A percentile compares a stretch with the other conserved stretches of the same genome.
phyloP scores from a whole-genome alignment of 768 basidiomycete genomes.

The Agrocybe pediades region DNA sequence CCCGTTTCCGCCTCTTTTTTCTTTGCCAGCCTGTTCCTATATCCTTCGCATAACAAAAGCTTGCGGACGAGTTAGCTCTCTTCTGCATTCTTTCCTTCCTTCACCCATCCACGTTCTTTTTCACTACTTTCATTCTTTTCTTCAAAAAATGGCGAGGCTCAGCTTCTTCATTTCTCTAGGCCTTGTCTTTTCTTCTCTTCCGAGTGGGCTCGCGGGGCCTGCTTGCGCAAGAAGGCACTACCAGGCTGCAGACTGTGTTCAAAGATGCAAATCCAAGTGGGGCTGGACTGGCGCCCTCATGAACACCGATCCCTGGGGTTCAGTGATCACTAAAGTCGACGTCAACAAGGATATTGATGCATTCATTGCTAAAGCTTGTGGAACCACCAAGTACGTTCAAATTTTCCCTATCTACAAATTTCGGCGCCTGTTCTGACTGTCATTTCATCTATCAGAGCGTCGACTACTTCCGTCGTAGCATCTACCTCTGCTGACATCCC shows the following conservation, averaged over 20 bases:
- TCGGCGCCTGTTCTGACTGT: not conserved
- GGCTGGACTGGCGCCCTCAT: slow-evolving; percentile 50
- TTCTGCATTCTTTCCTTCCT: slow-evolving; percentile 11
- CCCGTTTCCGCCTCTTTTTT: not conserved
- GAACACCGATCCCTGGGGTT: slow-evolving; percentile 60
- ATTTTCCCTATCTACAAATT: not conserved
- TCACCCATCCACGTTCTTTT: slow-evolving; percentile 25
- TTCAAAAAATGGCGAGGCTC: slow-evolving; percentile 39
- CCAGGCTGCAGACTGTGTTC: slow-evolving; percentile 36
- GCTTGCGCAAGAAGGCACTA: slow-evolving; percentile 43
- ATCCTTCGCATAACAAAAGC: not conserved
- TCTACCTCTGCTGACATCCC: slow-evolving; percentile 13
- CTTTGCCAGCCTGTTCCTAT: slow-evolving; percentile 4
- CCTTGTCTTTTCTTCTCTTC: slow-evolving; percentile 35
- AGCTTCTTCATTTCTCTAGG: slow-evolving; percentile 33
- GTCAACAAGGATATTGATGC: slow-evolving; percentile 32
- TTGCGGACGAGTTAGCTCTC: slow-evolving; percentile 11
- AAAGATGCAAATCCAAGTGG: slow-evolving; percentile 42
- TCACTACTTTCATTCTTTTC: slow-evolving; percentile 25
- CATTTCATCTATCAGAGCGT: slow-evolving; percentile 14
- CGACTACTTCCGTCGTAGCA: slow-evolving; percentile 4
- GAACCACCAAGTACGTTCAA: slow-evolving; percentile 20
- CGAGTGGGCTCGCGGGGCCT: slow-evolving; percentile 44
- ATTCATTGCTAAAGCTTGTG: slow-evolving; percentile 46
- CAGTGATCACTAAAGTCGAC: slow-evolving; percentile 41